Base-by-base conservation (phyloP, 2,329 filamentous ascomycete genomes). In the Macrophomina tecta region DNA sequence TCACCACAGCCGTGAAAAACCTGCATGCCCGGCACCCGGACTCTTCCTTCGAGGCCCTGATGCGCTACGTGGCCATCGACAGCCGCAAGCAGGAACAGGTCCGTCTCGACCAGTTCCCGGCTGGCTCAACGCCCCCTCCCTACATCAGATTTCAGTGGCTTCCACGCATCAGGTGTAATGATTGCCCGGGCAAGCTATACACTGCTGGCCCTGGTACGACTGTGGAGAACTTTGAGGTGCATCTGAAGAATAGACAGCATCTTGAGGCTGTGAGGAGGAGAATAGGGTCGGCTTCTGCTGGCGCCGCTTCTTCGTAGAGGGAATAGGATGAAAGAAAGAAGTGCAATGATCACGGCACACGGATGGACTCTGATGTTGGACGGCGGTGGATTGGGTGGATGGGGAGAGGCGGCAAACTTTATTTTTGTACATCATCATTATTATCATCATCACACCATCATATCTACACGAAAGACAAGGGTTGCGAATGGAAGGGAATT, bases 111-210 rank as follows among this genome's bases (percentile, higher is more conserved):
- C 73, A 84, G 42, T 68, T 80, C 9, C 74, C 75, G 14, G 74
- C 76, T 1, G 84, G 83, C 45, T 82, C 85, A 52, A 82, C 84
- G 16, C 81, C 85, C 8, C 89, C 86, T 64, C 82, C 85, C 68
- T 87, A 90, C 69, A 83, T 92, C 69, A 91, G 90, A 73, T 92
- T 90, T 72, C 91, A 91, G 80, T 98, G 91, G 79, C 84, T 97
- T 60, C 95, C 95, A 8, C 86, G 95, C 61, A 97, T 99, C 70
- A 87, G 92, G 67, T 99, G 95, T 77, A 87, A 90, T 55, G 95
- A 99, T 78, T 98, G 95, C 76, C 92, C 93, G 0, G 93, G 92
- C 36, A 98, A 97, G 79, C 83, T 97, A 11, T 99, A 99, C 79
- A 97, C 94, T 0, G 92, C 94, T 0, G 92, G 93, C 0, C 93